Percentiles rank a stretch among this genome's conserved stretches.
phyloP scores from a whole-genome alignment of 345 rosid genomes.

The Cardamine resedifolia region DNA sequence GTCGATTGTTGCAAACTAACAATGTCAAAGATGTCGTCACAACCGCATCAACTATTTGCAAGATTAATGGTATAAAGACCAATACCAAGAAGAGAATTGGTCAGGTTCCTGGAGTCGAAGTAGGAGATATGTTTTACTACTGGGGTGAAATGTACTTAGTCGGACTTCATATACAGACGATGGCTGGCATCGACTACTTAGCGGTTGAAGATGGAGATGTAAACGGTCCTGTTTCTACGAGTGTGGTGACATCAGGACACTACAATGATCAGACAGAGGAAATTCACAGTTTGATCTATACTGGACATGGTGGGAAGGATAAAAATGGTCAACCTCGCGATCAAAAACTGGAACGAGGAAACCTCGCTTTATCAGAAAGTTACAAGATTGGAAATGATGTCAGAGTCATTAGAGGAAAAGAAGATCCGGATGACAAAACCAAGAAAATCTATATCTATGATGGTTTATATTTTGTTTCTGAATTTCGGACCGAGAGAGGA shows the following conservation, averaged over 20 bases:
- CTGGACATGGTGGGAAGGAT: constrained; percentile 57
- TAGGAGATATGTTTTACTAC: constrained; percentile 51
- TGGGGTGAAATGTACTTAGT: constrained; percentile 58
- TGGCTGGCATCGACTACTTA: constrained; percentile 64
- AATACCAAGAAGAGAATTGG: not conserved
- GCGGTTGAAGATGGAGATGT: constrained; percentile 28
- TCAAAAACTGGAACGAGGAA: constrained; percentile 65
- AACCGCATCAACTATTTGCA: not conserved
- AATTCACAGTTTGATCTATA: constrained; percentile 48
- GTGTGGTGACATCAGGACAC: constrained; percentile 63
- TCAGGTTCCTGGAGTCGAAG: not conserved
- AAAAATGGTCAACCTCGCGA: constrained; percentile 36
- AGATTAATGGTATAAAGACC: not conserved
- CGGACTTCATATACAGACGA: constrained; percentile 54
- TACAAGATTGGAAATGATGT: constrained; percentile 47
- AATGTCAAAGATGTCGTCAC: not conserved
- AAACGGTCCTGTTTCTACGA: constrained; percentile 38
- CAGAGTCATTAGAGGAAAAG: constrained; percentile 65
- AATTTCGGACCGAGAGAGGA: fast-evolving
- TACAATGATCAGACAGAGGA: constrained; percentile 54
- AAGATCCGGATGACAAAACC: constrained; percentile 20
- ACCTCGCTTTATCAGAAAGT: constrained; percentile 59
- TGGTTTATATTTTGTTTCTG: constrained; percentile 36
- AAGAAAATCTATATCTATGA: constrained; percentile 56
- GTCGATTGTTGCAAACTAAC: not conserved